Conservation (phyloP, 2,329 filamentous ascomycete genomes). For the Apiospora arundinis region DNA sequence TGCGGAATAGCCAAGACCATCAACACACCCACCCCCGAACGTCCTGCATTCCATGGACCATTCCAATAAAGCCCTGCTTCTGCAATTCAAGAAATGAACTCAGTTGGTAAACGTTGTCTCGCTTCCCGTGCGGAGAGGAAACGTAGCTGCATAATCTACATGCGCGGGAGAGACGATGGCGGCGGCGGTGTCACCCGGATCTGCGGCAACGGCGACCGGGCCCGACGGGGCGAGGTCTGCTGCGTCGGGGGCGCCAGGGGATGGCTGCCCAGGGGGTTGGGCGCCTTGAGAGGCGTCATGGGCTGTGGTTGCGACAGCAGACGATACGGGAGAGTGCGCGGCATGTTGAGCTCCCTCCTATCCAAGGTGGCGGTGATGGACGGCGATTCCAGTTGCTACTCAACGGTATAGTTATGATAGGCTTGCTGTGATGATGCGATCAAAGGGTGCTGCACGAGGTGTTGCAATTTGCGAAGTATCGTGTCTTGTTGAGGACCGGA, state of each 20-base stretch:
- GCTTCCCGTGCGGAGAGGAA: background rate
- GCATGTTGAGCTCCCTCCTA: background rate
- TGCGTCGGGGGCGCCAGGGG: background rate
- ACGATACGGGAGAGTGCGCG: conserved; percentile 20
- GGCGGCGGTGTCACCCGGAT: conserved; percentile 17
- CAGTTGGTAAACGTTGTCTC: background rate
- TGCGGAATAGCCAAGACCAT: background rate
- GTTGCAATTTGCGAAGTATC: background rate
- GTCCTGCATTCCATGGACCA: background rate
- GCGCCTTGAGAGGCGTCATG: conserved; percentile 17
- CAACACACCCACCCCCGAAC: background rate
- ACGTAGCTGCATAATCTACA: background rate
- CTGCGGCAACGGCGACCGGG: conserved; percentile 18
- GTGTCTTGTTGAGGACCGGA: background rate
- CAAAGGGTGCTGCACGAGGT: background rate
- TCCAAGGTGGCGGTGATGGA: background rate
- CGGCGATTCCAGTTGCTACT: background rate
- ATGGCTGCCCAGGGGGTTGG: background rate
- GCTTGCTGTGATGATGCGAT: background rate
- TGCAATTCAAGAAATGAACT: background rate
- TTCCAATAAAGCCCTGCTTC: background rate
- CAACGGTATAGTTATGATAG: background rate
- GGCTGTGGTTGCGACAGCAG: conserved; percentile 19
- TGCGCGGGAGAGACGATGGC: background rate
- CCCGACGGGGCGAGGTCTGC: conserved; percentile 1